A percentile compares a stretch with the other conserved stretches of the same genome.
Conservation (phyloP, 306 rosid species). For the Lathyrus oleraceus region DNA sequence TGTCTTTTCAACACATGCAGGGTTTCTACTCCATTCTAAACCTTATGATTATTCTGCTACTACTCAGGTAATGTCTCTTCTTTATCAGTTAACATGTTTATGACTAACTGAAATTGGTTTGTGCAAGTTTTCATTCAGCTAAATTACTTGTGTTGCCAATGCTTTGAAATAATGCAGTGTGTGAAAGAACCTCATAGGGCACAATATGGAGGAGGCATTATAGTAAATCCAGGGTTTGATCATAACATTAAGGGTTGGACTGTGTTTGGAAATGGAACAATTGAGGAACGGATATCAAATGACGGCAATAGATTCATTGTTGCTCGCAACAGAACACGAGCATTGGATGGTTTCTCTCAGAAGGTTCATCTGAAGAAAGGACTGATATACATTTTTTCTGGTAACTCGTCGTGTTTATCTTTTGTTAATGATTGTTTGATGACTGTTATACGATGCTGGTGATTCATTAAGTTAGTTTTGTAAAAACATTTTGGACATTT, state of each 20-base stretch:
- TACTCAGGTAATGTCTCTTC: slow-evolving; percentile 52
- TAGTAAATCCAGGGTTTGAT: slow-evolving; percentile 76
- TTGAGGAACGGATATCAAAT: slow-evolving; percentile 48
- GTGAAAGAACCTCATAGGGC: slow-evolving; percentile 52
- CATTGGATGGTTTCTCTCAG: slow-evolving; percentile 60
- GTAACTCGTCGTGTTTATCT: slow-evolving; percentile 32
- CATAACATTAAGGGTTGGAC: slow-evolving; percentile 60
- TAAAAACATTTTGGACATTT: slow-evolving; percentile 13
- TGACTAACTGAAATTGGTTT: background rate
- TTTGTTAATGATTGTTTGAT: background rate
- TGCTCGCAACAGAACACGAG: slow-evolving; percentile 45
- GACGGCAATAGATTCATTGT: slow-evolving; percentile 66
- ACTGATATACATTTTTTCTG: slow-evolving; percentile 57
- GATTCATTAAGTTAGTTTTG: background rate
- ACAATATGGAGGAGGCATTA: slow-evolving; percentile 74
- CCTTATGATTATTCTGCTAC: slow-evolving; percentile 66
- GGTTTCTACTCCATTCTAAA: slow-evolving; percentile 39
- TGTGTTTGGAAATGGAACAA: slow-evolving; percentile 53
- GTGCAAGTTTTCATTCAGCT: background rate
- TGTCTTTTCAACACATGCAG: slow-evolving; percentile 46
- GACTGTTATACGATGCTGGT: background rate
- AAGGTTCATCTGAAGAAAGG: slow-evolving; percentile 58
- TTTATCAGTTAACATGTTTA: background rate
- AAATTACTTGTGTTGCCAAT: slow-evolving; percentile 10
- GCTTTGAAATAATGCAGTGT: slow-evolving; percentile 55